A percentile compares a stretch with the other conserved stretches of the same genome.
phyloP scores from a whole-genome alignment of 257 asterid genomes.

The Solanum pinnatisectum region DNA sequence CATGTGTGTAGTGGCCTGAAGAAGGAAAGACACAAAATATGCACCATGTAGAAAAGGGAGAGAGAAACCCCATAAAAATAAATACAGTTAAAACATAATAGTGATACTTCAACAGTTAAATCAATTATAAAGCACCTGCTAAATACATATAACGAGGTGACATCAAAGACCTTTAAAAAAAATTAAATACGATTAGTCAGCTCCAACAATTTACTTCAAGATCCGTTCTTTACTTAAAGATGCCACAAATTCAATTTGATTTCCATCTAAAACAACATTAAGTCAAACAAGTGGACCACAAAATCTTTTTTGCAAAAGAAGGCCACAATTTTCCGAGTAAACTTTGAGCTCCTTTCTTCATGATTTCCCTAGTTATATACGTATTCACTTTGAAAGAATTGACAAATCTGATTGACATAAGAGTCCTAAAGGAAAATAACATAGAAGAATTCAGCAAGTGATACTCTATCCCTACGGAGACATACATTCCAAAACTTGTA shows the following conservation, averaged over 20 bases:
- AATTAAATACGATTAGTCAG: not conserved
- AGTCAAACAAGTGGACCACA: not conserved
- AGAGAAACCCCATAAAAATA: not conserved
- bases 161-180: not conserved
- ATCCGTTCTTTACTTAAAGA: not conserved
- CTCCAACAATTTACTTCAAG: not conserved
- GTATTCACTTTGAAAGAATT: not conserved
- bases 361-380: not conserved
- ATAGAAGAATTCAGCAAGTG: not conserved
- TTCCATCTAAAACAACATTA: not conserved
- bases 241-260: not conserved
- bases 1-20: conserved; percentile 93
- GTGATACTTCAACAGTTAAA: not conserved
- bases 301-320: not conserved
- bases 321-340: not conserved
- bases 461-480: not conserved
- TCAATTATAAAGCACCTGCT: not conserved
- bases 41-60: not conserved
- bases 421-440: not conserved
- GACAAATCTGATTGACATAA: not conserved
- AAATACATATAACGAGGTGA: not conserved
- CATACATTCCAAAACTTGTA: not conserved
- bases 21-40: conserved; percentile 6
- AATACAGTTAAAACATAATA: not conserved
- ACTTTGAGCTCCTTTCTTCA: not conserved